These are phyloP conservation scores for Xylaria bambusicola DNA, from an alignment of 495 filamentous ascomycete genomes.

Conservation along the genomic window DNA sequence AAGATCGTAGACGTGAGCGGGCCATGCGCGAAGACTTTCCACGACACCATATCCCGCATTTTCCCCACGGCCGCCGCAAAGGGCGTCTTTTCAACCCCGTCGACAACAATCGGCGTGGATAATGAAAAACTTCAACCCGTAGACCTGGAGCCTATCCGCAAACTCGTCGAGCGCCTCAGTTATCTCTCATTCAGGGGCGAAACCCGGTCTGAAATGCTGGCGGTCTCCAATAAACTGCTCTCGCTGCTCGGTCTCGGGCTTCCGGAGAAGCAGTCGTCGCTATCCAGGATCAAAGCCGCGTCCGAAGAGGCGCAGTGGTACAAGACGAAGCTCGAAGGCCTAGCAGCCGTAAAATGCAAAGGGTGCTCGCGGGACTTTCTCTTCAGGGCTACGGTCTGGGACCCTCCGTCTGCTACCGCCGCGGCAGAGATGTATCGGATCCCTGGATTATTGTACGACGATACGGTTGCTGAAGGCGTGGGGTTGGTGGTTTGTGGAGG, in stretches of 20 bases:
- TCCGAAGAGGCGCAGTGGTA: conserved; percentile 8
- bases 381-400: conserved; percentile 3
- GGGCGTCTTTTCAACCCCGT: not conserved
- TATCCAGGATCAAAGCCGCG: conserved; percentile 7
- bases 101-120: not conserved
- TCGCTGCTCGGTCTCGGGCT: not conserved
- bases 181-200: not conserved
- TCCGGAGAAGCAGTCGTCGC: not conserved
- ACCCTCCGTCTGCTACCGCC: not conserved
- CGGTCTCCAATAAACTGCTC: conserved; percentile 3
- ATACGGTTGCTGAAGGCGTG: not conserved
- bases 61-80: not conserved
- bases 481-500: not conserved
- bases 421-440: conserved; percentile 4
- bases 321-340: conserved; percentile 1
- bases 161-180: not conserved
- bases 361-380: conserved; percentile 3
- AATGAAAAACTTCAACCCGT: not conserved
- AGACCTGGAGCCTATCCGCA: not conserved
- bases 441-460: not conserved
- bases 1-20: conserved; percentile 2
- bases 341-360: conserved; percentile 6
- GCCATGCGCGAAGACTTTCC: not conserved
- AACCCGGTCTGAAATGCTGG: not conserved
- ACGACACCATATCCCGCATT: not conserved